These are phyloP conservation scores for Hericium alpestre DNA, from an alignment of 768 basidiomycete species.

Conservation along the genomic window DNA sequence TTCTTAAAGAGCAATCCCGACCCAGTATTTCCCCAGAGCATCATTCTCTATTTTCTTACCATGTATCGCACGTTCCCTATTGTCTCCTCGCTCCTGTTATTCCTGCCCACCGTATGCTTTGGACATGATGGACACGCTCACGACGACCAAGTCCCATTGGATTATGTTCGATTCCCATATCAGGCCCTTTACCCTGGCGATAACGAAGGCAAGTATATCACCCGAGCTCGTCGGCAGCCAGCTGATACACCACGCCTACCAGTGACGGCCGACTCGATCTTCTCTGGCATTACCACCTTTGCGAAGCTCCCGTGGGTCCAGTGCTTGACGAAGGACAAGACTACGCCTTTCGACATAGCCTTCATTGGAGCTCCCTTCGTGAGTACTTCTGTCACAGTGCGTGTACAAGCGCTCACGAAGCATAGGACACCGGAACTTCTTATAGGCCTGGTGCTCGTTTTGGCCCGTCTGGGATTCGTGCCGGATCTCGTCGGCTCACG, in stretches of 20 bases:
- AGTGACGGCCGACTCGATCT: slow-evolving; percentile 72
- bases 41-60: neutral
- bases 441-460: slow-evolving; percentile 81
- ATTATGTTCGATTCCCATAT: slow-evolving; percentile 57
- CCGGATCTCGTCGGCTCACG: slow-evolving; percentile 65
- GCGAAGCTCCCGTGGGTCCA: slow-evolving; percentile 79
- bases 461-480: slow-evolving; percentile 75
- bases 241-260: neutral
- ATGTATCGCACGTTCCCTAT: neutral
- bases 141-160: slow-evolving; percentile 48
- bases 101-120: slow-evolving; percentile 13
- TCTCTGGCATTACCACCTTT: slow-evolving; percentile 78
- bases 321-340: slow-evolving; percentile 56
- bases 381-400: slow-evolving; percentile 16
- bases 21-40: neutral
- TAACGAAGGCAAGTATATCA: slow-evolving; percentile 37
- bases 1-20: neutral
- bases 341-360: slow-evolving; percentile 64
- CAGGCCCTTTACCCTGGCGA: slow-evolving; percentile 47
- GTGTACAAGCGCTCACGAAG: neutral
- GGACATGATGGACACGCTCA: slow-evolving; percentile 27
- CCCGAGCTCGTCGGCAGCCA: neutral
- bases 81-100: neutral
- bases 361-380: slow-evolving; percentile 75
- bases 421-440: slow-evolving; percentile 59